Evolutionary conservation across 345 rosid genomes (phyloP).

Genomic region (Bruguiera parviflora): DNA sequence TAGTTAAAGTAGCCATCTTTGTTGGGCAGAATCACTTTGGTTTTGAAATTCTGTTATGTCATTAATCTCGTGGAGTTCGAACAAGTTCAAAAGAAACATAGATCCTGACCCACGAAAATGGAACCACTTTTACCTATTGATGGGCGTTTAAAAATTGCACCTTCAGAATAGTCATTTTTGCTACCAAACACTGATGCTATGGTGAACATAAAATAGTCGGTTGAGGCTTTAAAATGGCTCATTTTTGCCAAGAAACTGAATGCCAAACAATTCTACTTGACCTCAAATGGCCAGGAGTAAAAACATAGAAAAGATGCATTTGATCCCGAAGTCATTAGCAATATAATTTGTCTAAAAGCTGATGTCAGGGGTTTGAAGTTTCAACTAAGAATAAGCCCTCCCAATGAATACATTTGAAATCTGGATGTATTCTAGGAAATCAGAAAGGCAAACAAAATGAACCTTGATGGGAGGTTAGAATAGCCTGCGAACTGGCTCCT

Average conservation of each 20-base stretch:
- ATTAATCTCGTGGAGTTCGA: no score
- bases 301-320: neutral
- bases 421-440: neutral
- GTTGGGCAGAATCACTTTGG: no score
- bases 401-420: slow-evolving; percentile 3
- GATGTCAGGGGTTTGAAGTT: neutral
- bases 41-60: no score
- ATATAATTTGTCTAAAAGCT: neutral
- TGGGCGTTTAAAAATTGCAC: no score
- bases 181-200: no score
- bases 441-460: neutral
- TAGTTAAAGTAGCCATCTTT: neutral
- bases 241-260: neutral
- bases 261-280: neutral
- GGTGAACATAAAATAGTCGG: no score
- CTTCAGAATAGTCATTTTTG: no score
- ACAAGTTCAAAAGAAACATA: no score
- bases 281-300: neutral
- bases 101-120: no score
- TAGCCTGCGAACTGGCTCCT: neutral
- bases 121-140: no score
- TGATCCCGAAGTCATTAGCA: neutral
- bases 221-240: no score
- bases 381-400: neutral
- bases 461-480: neutral